Evolutionary conservation across 2,329 filamentous ascomycete genomes (phyloP).

Genomic region (Cytospora mali): DNA sequence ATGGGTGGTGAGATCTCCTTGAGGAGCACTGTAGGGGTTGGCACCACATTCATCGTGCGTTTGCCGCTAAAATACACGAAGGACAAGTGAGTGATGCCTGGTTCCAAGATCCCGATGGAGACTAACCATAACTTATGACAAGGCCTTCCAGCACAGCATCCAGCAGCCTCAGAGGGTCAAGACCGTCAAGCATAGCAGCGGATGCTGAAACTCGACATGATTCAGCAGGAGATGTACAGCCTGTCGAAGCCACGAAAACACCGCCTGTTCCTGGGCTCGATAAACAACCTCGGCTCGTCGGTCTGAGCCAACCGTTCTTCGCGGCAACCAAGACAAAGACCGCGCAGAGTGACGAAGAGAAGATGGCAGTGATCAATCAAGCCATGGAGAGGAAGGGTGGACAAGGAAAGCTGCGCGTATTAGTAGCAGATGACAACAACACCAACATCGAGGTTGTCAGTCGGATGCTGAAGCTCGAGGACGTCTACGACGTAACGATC

Average conservation of each 20-base stretch:
- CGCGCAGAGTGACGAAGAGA: constrained; percentile 54
- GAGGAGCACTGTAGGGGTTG: constrained; percentile 70
- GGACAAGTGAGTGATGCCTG: constrained; percentile 55
- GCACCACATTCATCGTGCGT: constrained; percentile 79
- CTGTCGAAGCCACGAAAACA: constrained; percentile 36
- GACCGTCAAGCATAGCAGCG: constrained; percentile 50
- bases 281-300: constrained; percentile 76
- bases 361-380: constrained; percentile 66
- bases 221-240: constrained; percentile 33
- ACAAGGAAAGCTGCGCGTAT: constrained; percentile 69
- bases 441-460: constrained; percentile 62
- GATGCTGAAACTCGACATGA: constrained; percentile 42
- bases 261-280: constrained; percentile 56
- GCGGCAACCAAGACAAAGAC: constrained; percentile 44
- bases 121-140: constrained; percentile 31
- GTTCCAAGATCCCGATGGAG: too few species aligned
- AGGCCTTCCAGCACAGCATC: constrained; percentile 57
- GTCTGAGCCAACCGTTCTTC: constrained; percentile 83
- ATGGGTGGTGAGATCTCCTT: constrained; percentile 81
- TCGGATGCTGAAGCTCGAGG: constrained; percentile 72
- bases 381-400: constrained; percentile 64
- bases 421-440: constrained; percentile 76
- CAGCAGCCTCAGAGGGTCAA: constrained; percentile 52
- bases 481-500: constrained; percentile 84
- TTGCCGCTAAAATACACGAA: constrained; percentile 79